Percentiles rank a stretch among this genome's conserved stretches.
Evolutionary conservation across 768 basidiomycete species (phyloP).

Genomic region (Austroboletus eburneus): DNA sequence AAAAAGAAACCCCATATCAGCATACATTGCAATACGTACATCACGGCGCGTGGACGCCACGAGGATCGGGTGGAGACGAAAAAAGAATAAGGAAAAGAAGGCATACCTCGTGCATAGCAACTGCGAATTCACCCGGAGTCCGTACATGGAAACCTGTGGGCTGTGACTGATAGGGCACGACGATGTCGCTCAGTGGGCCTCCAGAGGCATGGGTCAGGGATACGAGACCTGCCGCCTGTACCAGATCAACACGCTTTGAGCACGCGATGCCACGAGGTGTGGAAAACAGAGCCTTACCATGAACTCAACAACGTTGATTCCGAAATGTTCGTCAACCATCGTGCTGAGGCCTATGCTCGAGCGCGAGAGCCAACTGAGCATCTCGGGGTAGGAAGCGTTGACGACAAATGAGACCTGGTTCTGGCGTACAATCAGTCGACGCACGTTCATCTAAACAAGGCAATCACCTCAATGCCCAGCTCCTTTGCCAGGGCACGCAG

Average conservation of each 20-base stretch:
- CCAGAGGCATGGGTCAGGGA: constrained; percentile 92
- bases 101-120: constrained; percentile 52
- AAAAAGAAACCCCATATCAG: constrained; percentile 10
- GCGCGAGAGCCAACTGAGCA: constrained; percentile 66
- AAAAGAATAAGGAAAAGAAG: neutral
- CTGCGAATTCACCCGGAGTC: constrained; percentile 60
- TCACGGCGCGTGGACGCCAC: neutral
- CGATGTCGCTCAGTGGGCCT: constrained; percentile 87
- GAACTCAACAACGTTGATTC: constrained; percentile 96
- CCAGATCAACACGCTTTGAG: constrained; percentile 8
- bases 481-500: constrained; percentile 57
- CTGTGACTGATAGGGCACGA: constrained; percentile 70
- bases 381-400: constrained; percentile 72
- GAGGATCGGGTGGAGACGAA: neutral
- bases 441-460: neutral
- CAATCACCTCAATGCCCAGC: constrained; percentile 59
- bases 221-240: constrained; percentile 88
- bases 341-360: constrained; percentile 89
- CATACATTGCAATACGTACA: neutral
- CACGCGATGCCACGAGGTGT: constrained; percentile 3
- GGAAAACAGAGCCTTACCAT: constrained; percentile 57
- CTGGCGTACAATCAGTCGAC: constrained; percentile 35
- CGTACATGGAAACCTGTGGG: constrained; percentile 84
- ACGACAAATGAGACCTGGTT: constrained; percentile 70
- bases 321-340: constrained; percentile 98